Evolutionary conservation across 208 protist species (phyloP).

Genomic region (Phytomonas sp.): DNA sequence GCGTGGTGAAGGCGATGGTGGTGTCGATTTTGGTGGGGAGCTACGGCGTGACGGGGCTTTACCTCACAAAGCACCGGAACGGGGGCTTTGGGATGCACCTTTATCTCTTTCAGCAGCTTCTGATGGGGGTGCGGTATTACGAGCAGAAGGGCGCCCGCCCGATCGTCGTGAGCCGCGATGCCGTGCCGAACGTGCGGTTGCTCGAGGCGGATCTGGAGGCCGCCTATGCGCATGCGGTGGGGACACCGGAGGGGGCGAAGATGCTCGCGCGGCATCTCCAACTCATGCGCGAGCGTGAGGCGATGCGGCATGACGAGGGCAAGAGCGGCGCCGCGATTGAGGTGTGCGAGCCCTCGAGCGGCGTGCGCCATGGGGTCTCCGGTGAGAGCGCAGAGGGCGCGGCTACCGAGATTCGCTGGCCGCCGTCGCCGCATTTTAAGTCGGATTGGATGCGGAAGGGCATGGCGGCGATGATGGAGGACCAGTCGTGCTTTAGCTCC

Average conservation of each 20-base stretch:
- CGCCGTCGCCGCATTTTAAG: background rate
- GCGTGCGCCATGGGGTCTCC: background rate
- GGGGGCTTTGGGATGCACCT: slow-evolving; percentile 80
- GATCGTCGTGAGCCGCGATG: slow-evolving; percentile 42
- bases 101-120: slow-evolving; percentile 73
- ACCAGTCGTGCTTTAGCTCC: slow-evolving; percentile 14
- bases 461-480: background rate
- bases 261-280: background rate
- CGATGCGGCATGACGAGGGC: background rate
- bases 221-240: slow-evolving; percentile 24
- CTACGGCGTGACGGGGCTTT: slow-evolving; percentile 73
- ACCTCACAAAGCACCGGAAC: slow-evolving; percentile 62
- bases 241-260: background rate
- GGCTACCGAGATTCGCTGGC: background rate
- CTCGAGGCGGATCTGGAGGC: slow-evolving; percentile 55
- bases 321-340: background rate
- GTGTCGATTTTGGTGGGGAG: slow-evolving; percentile 68
- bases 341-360: background rate
- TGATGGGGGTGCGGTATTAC: slow-evolving; percentile 47
- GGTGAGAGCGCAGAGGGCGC: background rate
- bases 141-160: slow-evolving; percentile 22
- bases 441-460: background rate
- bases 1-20: slow-evolving; percentile 67
- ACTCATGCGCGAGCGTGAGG: slow-evolving; percentile 3
- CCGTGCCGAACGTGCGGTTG: slow-evolving; percentile 57